A percentile compares a stretch with the other conserved stretches of the same genome.
Evolutionary conservation across 2,329 filamentous ascomycete species (phyloP).

Genomic region (Pleurostoma richardsiae): DNA sequence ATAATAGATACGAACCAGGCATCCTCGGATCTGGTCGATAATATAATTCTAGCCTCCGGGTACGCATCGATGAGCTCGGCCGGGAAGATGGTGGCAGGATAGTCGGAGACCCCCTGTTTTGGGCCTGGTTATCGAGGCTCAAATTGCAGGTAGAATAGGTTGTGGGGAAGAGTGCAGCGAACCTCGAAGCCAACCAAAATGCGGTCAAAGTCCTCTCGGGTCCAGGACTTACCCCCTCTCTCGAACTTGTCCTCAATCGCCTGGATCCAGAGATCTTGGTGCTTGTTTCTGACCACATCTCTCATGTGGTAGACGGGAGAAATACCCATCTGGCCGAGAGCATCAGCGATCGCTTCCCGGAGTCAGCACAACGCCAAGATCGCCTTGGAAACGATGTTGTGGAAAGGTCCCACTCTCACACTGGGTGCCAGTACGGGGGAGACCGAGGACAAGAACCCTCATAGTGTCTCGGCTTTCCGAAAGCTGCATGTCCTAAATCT

Average conservation of each 20-base stretch:
- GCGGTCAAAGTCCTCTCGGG: conserved; percentile 23
- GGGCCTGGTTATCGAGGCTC: neutral
- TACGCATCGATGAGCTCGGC: conserved; percentile 58
- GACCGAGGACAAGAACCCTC: conserved; percentile 26
- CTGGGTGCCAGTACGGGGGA: conserved; percentile 24
- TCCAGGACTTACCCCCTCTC: conserved; percentile 5
- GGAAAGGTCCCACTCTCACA: conserved; percentile 10
- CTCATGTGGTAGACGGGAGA: conserved; percentile 26
- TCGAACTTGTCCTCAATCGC: conserved; percentile 25
- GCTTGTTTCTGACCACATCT: conserved; percentile 23
- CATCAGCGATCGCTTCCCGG: conserved; percentile 19
- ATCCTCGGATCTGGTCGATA: conserved; percentile 53
- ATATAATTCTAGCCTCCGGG: conserved; percentile 56
- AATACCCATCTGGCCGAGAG: conserved; percentile 20
- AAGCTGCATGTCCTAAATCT: no score
- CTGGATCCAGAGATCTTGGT: conserved; percentile 25
- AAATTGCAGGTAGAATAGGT: neutral
- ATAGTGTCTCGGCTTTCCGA: conserved; percentile 7
- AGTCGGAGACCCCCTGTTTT: conserved; percentile 18
- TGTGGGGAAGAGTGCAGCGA: neutral
- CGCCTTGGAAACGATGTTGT: neutral
- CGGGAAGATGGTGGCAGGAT: conserved; percentile 33
- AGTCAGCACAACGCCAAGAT: neutral
- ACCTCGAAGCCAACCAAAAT: conserved; percentile 24
- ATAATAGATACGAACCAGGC: conserved; percentile 47